Base-by-base conservation (phyloP, 202 grass and related monocot genomes). In the Dendrocalamus latiflorus region DNA sequence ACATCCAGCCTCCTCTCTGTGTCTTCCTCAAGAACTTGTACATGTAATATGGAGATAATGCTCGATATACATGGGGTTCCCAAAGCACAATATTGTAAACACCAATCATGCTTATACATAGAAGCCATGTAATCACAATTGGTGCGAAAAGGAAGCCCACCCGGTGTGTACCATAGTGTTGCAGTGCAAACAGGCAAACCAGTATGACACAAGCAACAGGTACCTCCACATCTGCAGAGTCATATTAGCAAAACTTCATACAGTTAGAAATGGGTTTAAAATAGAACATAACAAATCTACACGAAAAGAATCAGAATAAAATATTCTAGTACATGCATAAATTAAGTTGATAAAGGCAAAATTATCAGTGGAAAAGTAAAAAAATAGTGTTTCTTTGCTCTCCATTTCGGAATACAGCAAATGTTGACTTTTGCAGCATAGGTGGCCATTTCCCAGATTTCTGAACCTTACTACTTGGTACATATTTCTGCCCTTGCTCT, bases 151-250 rank as follows among this genome's bases (percentile, higher is more conserved):
- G 78, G 85, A 98, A 95, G 38, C 96, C 91, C 5, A 98, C 87
- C n/a, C 96, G 89, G 72, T 98, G 93, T 30, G 96, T 98, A 13
- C 93, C 93, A 6, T 98, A 98, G 86, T 98, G 96, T 95, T 98
- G 96, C 60, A 98, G 81, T 5, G 89, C 93, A 77, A 98, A 98
- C 65, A 98, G 80, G 74, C 82, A 84, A 59, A 98, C 76, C 39
- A 98, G 71, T 76, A 98, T 91, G 56, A 95, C 22, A 69, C 96
- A 98, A 58, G 89, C 89, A 82, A 93, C 64, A 75, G 96, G 96
- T 37, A 98, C 78, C 80, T 98, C 96, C 54, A 98, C 87, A 85
- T 98, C 93, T 95, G 93, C 85, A 92, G 42, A 90, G 88, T 80
- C 60, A 93, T 34, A 33, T 58, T 66, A 28, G 43, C 37, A 65